Evolutionary conservation across 2,329 filamentous ascomycete species (phyloP).

Genomic region (Metarhizium anisopliae): DNA sequence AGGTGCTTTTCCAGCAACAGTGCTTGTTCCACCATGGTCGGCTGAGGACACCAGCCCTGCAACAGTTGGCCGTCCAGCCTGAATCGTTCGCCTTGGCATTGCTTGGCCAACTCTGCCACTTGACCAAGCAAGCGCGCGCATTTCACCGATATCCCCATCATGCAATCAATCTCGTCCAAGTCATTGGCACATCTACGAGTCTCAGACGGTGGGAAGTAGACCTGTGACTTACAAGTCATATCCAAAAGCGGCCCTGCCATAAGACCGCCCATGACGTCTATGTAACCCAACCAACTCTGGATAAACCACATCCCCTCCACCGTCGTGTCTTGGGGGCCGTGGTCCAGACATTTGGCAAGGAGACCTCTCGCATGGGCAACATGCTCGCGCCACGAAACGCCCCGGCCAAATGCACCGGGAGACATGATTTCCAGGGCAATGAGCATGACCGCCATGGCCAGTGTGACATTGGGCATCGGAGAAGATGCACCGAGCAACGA

Average conservation of each 20-base stretch:
- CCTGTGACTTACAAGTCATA: neutral
- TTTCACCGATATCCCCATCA: constrained; percentile 51
- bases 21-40: constrained; percentile 36
- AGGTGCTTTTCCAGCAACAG: constrained; percentile 52
- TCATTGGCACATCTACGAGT: neutral
- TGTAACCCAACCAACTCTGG: constrained; percentile 74
- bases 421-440: constrained; percentile 77
- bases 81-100: constrained; percentile 59
- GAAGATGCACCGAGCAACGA: constrained; percentile 53
- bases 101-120: constrained; percentile 61
- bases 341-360: constrained; percentile 51
- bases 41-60: constrained; percentile 49
- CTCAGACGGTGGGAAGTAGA: neutral
- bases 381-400: constrained; percentile 73
- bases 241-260: constrained; percentile 39
- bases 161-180: constrained; percentile 66
- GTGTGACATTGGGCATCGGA: constrained; percentile 61
- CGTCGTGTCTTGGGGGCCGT: constrained; percentile 31
- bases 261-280: constrained; percentile 70
- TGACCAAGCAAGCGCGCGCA: constrained; percentile 72
- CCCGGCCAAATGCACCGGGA: constrained; percentile 71
- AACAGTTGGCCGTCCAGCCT: constrained; percentile 28
- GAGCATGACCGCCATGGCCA: constrained; percentile 79
- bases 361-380: constrained; percentile 67
- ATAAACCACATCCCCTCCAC: constrained; percentile 64